A percentile compares a stretch with the other conserved stretches of the same genome.
Conservation (phyloP, 306 rosid genomes). For the Malus fusca region DNA sequence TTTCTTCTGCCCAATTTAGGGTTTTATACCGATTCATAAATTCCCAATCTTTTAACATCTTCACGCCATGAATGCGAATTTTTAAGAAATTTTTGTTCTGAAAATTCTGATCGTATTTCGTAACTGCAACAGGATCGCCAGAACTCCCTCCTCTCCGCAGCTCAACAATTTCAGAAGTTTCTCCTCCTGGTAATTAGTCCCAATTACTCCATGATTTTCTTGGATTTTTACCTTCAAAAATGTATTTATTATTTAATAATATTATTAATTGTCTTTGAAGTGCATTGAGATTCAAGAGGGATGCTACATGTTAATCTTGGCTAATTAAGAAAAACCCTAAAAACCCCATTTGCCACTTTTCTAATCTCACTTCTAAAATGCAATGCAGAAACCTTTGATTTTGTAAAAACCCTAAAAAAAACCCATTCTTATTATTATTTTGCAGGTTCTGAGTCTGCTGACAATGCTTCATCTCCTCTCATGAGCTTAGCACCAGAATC, state of each 20-base stretch:
- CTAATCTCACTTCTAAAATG: no score
- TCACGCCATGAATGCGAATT: background rate
- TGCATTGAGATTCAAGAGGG: background rate
- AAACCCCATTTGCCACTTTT: no score
- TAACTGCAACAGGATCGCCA: conserved; percentile 18
- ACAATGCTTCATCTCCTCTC: conserved; percentile 8
- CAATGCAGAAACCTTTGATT: background rate
- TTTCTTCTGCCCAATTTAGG: background rate
- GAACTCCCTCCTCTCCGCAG: conserved; percentile 46
- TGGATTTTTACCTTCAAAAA: background rate
- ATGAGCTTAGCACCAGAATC: background rate
- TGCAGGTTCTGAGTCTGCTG: conserved; percentile 2
- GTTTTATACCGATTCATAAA: background rate
- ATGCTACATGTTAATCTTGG: background rate
- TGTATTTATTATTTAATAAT: background rate
- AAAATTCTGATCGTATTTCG: background rate
- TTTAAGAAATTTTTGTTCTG: background rate
- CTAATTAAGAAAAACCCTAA: no score
- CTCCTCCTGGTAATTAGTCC: conserved; percentile 17
- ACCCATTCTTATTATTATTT: background rate
- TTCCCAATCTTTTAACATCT: background rate
- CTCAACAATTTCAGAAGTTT: conserved; percentile 17
- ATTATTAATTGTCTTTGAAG: background rate
- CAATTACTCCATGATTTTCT: conserved; percentile 1
- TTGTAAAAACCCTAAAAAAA: background rate